Percentiles rank a stretch among this genome's conserved stretches.
These are phyloP conservation scores for Colletotrichum nymphaeae DNA, from an alignment of 2,329 filamentous ascomycete species.

Conservation along the genomic window DNA sequence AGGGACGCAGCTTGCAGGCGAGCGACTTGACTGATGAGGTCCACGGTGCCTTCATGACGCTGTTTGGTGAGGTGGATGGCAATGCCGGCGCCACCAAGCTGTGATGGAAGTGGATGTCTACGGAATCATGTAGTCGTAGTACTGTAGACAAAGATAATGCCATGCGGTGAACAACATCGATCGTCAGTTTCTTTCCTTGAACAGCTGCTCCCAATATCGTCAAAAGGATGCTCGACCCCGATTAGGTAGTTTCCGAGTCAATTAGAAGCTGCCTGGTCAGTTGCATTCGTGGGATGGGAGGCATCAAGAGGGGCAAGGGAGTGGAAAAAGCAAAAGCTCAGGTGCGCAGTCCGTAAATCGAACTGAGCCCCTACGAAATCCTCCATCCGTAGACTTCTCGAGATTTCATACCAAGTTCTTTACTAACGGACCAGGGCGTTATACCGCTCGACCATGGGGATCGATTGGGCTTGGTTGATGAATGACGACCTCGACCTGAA, in stretches of 20 bases:
- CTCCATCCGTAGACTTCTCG: neutral
- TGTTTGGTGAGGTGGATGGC: constrained; percentile 79
- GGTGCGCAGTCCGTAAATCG: neutral
- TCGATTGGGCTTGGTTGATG: constrained; percentile 3
- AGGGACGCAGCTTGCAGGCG: constrained; percentile 89
- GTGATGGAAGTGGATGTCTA: constrained; percentile 32
- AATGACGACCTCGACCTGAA: too few relatives aligned
- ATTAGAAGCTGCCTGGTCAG: too few relatives aligned
- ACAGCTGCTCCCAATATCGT: neutral
- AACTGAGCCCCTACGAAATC: constrained; percentile 1
- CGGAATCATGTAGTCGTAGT: neutral
- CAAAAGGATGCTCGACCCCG: too few relatives aligned
- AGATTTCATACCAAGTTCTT: constrained; percentile 22
- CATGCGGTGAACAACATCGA: neutral
- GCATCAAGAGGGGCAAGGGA: too few relatives aligned
- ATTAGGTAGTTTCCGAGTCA: too few relatives aligned
- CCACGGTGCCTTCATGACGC: constrained; percentile 79
- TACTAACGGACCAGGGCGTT: constrained; percentile 11
- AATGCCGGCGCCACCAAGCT: constrained; percentile 50
- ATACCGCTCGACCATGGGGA: constrained; percentile 6
- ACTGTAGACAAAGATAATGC: neutral
- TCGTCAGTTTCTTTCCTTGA: neutral
- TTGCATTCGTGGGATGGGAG: neutral
- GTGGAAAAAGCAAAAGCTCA: neutral
- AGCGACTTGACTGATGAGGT: constrained; percentile 94